Evolutionary conservation across 768 basidiomycete genomes (phyloP).

Genomic region (Suillus clintonianus): DNA sequence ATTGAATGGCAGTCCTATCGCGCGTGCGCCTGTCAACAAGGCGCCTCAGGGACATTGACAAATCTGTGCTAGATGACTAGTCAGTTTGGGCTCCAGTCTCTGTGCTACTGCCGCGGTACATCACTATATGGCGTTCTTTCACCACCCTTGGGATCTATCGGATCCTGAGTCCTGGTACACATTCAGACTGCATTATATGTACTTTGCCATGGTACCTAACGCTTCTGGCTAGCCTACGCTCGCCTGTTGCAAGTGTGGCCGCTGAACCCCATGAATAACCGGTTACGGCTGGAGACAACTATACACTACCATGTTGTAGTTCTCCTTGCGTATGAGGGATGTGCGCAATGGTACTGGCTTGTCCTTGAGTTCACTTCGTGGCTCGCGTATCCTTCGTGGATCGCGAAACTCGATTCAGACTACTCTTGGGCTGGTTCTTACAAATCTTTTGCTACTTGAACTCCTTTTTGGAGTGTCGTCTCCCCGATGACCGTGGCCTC

Average conservation of each 20-base stretch:
- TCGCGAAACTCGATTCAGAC: conserved; percentile 36
- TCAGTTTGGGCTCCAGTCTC: not conserved
- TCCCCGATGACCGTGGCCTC: conserved; percentile 8
- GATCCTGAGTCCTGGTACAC: not conserved
- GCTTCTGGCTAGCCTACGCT: too few relatives aligned
- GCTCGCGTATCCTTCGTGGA: conserved; percentile 15
- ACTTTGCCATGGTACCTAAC: not conserved
- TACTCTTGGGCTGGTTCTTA: conserved; percentile 18
- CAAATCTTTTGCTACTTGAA: conserved; percentile 4
- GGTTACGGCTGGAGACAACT: not conserved
- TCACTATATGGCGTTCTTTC: not conserved
- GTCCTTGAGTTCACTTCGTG: conserved; percentile 32
- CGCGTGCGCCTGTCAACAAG: not conserved
- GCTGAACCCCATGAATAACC: too few relatives aligned
- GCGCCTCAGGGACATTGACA: not conserved
- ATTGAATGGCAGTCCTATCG: too few relatives aligned
- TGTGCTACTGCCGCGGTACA: not conserved
- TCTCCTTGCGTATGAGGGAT: conserved; percentile 21
- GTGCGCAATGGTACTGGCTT: conserved; percentile 5
- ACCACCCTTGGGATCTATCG: not conserved
- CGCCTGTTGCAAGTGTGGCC: too few relatives aligned
- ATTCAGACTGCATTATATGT: not conserved
- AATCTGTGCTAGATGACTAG: too few relatives aligned
- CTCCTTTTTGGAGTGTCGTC: conserved; percentile 7
- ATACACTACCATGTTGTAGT: not conserved